Evolutionary conservation across 1,139 yeast species (phyloP).

Genomic region (Scheffersomyces titani): DNA sequence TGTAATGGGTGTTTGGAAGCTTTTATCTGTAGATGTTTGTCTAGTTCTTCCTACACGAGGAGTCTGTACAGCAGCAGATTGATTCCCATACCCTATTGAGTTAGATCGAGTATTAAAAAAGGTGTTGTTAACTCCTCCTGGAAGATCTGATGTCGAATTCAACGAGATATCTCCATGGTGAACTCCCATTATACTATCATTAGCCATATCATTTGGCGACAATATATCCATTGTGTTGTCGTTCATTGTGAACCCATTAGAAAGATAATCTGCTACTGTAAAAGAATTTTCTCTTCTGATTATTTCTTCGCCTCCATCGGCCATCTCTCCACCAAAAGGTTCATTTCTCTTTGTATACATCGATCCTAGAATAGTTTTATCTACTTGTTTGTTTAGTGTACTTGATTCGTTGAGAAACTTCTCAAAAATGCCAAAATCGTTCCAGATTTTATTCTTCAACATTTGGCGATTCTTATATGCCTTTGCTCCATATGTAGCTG

Average conservation of each 20-base stretch:
- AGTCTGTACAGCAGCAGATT: conserved; percentile 28
- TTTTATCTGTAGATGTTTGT: conserved; percentile 41
- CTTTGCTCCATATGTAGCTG: conserved; percentile 42
- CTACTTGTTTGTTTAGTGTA: conserved; percentile 20
- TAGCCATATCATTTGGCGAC: conserved; percentile 22
- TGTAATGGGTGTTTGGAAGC: conserved; percentile 45
- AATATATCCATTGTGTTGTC: conserved; percentile 13
- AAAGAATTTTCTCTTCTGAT: conserved; percentile 3
- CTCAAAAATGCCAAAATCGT: conserved; percentile 33
- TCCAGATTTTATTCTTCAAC: conserved; percentile 37
- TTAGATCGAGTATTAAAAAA: conserved; percentile 22
- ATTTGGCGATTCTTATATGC: conserved; percentile 35
- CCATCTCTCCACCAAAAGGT: background rate
- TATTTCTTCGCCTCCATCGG: background rate
- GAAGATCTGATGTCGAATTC: conserved; percentile 30
- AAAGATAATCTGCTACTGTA: conserved; percentile 34
- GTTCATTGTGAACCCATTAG: conserved; percentile 33
- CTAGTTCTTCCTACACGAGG: conserved; percentile 41
- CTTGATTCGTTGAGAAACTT: conserved; percentile 27
- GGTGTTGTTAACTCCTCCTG: conserved; percentile 30
- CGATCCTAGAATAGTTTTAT: conserved; percentile 35
- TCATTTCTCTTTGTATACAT: conserved; percentile 15
- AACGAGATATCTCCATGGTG: conserved; percentile 32
- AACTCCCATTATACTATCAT: conserved; percentile 31
- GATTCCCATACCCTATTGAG: conserved; percentile 14